Percentiles rank a stretch among this genome's conserved stretches.
Conservation (phyloP, 2,329 filamentous ascomycete genomes). For the Penicillium sp. region DNA sequence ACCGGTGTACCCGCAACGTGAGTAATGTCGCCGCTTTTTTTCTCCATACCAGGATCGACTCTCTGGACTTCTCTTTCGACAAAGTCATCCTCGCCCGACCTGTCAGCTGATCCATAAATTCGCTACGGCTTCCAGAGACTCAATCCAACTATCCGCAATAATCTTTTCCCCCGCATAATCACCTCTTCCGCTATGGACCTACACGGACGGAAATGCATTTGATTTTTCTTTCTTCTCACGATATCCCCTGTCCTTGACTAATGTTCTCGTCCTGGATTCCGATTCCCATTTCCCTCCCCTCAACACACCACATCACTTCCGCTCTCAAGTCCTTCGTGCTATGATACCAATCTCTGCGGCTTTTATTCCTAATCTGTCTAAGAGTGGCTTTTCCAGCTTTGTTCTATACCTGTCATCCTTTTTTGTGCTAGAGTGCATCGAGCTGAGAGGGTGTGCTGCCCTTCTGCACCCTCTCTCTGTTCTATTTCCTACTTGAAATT, state of each 20-base stretch:
- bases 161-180: conserved; percentile 23
- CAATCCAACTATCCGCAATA: conserved; percentile 40
- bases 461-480: conserved; percentile 6
- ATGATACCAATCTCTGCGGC: conserved; percentile 39
- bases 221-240: conserved; percentile 32
- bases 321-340: conserved; percentile 28
- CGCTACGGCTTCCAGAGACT: conserved; percentile 34
- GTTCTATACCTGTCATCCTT: conserved; percentile 19
- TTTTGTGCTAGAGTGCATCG: conserved; percentile 25
- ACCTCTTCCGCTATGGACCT: conserved; percentile 18
- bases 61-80: conserved; percentile 12
- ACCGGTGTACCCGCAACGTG: conserved; percentile 52
- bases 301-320: not conserved
- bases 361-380: conserved; percentile 29
- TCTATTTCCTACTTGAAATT: conserved; percentile 13
- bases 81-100: conserved; percentile 17
- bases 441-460: conserved; percentile 12
- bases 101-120: conserved; percentile 28
- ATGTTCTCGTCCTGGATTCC: conserved; percentile 34
- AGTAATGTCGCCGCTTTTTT: conserved; percentile 33
- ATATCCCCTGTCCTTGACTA: conserved; percentile 34
- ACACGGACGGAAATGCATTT: conserved; percentile 20
- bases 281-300: conserved; percentile 5
- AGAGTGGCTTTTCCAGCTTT: conserved; percentile 31
- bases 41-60: conserved; percentile 21